Base-by-base conservation (phyloP, 208 protist species). In the Leishmania gerbilli region DNA sequence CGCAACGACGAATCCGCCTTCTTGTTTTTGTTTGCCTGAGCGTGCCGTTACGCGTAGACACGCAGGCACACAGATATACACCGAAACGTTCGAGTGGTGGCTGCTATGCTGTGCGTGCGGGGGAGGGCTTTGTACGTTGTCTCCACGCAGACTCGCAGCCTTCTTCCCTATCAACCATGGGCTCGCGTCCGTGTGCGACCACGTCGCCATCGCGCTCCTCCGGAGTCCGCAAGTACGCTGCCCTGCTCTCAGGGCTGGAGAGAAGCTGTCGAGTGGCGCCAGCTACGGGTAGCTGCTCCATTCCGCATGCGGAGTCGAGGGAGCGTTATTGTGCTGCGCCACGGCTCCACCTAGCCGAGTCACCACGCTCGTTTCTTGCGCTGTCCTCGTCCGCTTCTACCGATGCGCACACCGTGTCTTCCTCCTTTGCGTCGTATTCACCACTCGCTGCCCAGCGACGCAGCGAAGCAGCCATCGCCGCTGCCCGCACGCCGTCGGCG, bases 351-450 rank as follows among this genome's bases (percentile, higher is more conserved):
- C 7, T 47, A 6, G 21, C 17, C 68, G 42, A 74, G 76, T 79
- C 62, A 15, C 47, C 51, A 17, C 19, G 1, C 19, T 69, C 76
- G 49, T 56, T 68, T 47, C 60, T 40, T 21, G 76, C 62, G 27
- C 47, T 79, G 3, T 79, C 76, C 47, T 79, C 62, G 47, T 34
- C 55, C 34, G 56, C 15, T 62, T 19, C 56, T 19, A 49, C 40
- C 8, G 24, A 62, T 47, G 4, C 17, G 71, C 19, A 47, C 37
- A 47, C 74, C 47, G 13, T 37, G 19, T 62, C 74, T 15, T 60
- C 76, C 37, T 80, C 77, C 51, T 74, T 74, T 34, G 77, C 77
- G 31, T 80, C 77, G 13, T 80, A 80, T 27, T 72, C 77, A 67
- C 76, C 76, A 40, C 62, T 58, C 0, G n/a, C 34, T 19, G 15